Base-by-base conservation (phyloP, 2,329 filamentous ascomycete species). In the Alternaria ventricosa region DNA sequence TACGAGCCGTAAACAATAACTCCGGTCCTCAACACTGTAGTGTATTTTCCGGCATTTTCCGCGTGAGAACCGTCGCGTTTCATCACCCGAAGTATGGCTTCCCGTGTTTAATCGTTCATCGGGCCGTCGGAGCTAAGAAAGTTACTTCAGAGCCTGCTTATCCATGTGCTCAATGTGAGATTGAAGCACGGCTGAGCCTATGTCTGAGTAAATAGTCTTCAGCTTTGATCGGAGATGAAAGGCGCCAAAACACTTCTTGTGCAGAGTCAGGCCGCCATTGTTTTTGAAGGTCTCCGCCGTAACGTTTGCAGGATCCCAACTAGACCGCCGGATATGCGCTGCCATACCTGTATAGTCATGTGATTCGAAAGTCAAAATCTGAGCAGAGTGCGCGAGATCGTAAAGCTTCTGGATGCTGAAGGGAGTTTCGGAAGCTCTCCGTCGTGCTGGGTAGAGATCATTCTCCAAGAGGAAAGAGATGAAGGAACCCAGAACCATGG, bases 71-170 rank as follows among this genome's bases (percentile, higher is more conserved):
- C 18, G 22, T 41, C 15, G 22, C 4, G 33, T 28, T 13, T 18
- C 22, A 15, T 20, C 23, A 20, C 15, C 25, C 30, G 30, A 43
- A 11, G 36, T 55, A 55, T 44, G 4, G 33, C 33, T 12, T 55
- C 18, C n/a, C 33, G 10, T 5, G 13, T 6, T 23, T 28, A 22
- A 5, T 18, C 20, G 33, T 41, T 10, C 20, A 36, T 20, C 30
- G 13, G 43, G 15, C 13, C 18, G 28, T 33, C 28, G 49, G 33
- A 53, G 49, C 30, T 53, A 41, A 13, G 11, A 15, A 22, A 41
- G 28, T 55, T 61, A 67, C 25, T 68, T 67, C 20, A 56, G 59
- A 12, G 66, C 64, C 46, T 68, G 66, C 22, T 66, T 57, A 27
- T 62, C 61, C 66, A 67, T 67, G 20, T 68, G 64, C 9, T 50